Evolutionary conservation across 768 basidiomycete species (phyloP), one percentile per base, ranked within the genome.

Genomic region (Boletales sp.): DNA sequence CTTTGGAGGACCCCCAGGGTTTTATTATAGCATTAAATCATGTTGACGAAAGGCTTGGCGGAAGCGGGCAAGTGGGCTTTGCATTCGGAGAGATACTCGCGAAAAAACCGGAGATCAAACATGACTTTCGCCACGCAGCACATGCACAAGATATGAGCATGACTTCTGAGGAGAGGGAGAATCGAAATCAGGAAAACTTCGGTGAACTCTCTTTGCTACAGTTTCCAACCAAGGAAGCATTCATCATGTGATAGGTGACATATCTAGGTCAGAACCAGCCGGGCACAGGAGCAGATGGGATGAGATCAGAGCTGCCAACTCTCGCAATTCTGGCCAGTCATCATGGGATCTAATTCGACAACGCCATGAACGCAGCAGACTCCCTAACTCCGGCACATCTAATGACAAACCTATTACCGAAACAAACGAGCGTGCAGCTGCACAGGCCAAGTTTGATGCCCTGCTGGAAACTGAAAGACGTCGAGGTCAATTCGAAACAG

Each of bases 291-390:
- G 67, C 45, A 78, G 72, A 52, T 89, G 87, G 87, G 83, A 86
- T 32, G 76, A 83, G 53, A 82, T 89, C 41, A 81, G 86, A 47
- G 70, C 72, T 39, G 77, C 70, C 31, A 84, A 84, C 51, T 70
- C 69, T 14, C 65, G 70, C 17, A 69, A 65, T 30, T 50, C 67
- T 14, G 72, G 64, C 36, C 64, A 62, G 4, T 87, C 87, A 17
- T 73, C 83, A 4, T 88, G 87, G 87, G 87, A 88, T 57, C 63
- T 69, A 21, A 71, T 89, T 18, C 80, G 87, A 31, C 82, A 86
- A 61, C 72, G 71, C 41, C 74, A 84, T 53, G 76, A 78, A 61
- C 73, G 70, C 40, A 55, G 33, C 32, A 61, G 31, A 38, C 54
- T 66, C 4, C 55, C 60, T 38, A 32, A 53, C 41, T 32, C 49